Base-by-base conservation (phyloP, 1,284 basidiomycete species). In the Cerioporus squamosus region DNA sequence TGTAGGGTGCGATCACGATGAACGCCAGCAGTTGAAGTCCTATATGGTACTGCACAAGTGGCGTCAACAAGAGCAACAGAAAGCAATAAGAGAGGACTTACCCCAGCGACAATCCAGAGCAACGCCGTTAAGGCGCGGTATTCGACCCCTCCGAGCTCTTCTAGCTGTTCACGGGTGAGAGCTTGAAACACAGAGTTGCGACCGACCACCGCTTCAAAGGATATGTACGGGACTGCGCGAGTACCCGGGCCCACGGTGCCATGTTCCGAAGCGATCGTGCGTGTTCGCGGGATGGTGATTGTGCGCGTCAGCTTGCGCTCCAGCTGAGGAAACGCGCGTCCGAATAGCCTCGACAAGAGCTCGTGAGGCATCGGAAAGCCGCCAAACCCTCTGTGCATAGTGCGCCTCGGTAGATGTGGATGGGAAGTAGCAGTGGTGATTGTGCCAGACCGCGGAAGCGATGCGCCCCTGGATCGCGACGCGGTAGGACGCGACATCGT, bases 71-170 rank as follows among this genome's bases (percentile, higher is more conserved):
- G 9, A 7, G 44, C 14, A 24, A 24, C n/a, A n/a, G 45, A 7
- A 29, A 39, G 10, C 20, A 31, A 8, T 8, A 9, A 1, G 29
- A 17, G 36, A 9, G 33, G 24, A 58, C 68, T 23, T 57, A 72
- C 71, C 44, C 75, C 72, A 15, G 81, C 79, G 29, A 94, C 84
- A 58, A 94, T 83, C 87, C 90, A 94, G 17, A 94, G 76, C 44
- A 97, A 73, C 17, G 90, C 82, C 55, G 88, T 88, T 58, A 97
- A 76, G 8, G 90, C 94, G 14, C 95, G 84, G 70, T 95, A 98
- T 74, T 99, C 97, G 20, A 97, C 91, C 4, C 96, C 95, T 1
- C 95, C 95, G 2, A 98, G 79, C 74, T 98, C 95, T 63, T 97
- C 92, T 65, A 93, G 79, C 70, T 98, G 91, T 45, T 95, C 92